Conservation (phyloP, 441 rosid species). For the Bruguiera hainesii region DNA sequence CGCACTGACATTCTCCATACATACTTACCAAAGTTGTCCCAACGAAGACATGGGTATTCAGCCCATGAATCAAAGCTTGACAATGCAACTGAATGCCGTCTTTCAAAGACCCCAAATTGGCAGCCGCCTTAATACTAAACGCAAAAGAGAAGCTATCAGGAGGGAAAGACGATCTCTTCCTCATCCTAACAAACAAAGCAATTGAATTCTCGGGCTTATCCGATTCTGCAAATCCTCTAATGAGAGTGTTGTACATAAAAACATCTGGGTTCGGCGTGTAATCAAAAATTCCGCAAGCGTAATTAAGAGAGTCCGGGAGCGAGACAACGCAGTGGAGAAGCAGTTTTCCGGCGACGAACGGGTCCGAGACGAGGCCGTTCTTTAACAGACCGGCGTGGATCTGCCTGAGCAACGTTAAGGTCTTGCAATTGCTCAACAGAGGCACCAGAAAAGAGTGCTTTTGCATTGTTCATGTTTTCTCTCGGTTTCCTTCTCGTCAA, state of each 20-base stretch:
- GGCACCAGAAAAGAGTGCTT: constrained; percentile 18
- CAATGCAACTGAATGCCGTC: constrained; percentile 66
- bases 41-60: constrained; percentile 54
- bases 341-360: constrained; percentile 56
- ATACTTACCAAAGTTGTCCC: constrained; percentile 66
- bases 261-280: constrained; percentile 49
- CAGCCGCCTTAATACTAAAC: constrained; percentile 57
- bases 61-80: constrained; percentile 51
- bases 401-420: constrained; percentile 44
- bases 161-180: constrained; percentile 27
- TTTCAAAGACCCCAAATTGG: constrained; percentile 35
- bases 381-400: constrained; percentile 49
- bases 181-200: constrained; percentile 39
- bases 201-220: constrained; percentile 42
- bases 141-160: constrained; percentile 83
- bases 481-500: too few species aligned
- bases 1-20: constrained; percentile 60
- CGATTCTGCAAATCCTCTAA: constrained; percentile 60
- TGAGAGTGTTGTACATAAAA: constrained; percentile 69
- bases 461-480: neutral
- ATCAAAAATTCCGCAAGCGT: constrained; percentile 47
- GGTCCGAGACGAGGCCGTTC: constrained; percentile 39
- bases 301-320: constrained; percentile 40
- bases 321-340: constrained; percentile 50
- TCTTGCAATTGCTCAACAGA: constrained; percentile 46